phyloP scores from a whole-genome alignment of 805 yeast genomes.

The Kregervanrija fluxuum region DNA sequence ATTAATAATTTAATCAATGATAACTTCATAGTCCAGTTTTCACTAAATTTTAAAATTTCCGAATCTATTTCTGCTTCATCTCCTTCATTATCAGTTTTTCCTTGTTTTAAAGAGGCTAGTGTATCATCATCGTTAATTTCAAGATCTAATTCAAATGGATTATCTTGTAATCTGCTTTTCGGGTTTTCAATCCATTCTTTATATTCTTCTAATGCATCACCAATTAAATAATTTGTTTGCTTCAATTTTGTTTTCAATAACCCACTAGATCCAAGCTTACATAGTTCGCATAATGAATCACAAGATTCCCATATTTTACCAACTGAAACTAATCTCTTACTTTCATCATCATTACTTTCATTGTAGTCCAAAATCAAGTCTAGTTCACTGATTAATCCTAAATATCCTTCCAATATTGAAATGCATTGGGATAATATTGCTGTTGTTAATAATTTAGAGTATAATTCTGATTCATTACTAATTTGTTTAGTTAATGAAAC shows the following conservation, averaged over 20 bases:
- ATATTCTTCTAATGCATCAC: conserved; percentile 61
- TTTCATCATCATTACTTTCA: conserved; percentile 24
- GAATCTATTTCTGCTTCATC: conserved; percentile 19
- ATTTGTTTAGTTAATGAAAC: conserved; percentile 40
- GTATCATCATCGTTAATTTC: conserved; percentile 12
- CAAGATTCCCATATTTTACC: conserved; percentile 72
- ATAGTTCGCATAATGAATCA: conserved; percentile 36
- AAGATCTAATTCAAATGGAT: conserved; percentile 37
- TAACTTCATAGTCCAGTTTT: conserved; percentile 44
- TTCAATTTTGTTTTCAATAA: conserved; percentile 41
- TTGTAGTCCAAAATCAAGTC: conserved; percentile 3
- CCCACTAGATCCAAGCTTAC: conserved; percentile 47
- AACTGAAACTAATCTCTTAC: conserved; percentile 44
- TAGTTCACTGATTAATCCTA: conserved; percentile 15
- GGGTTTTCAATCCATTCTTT: conserved; percentile 67
- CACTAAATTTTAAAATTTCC: conserved; percentile 27
- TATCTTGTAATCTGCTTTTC: conserved; percentile 33
- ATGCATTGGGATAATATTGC: conserved; percentile 24
- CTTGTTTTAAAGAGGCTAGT: not conserved
- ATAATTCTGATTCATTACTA: conserved; percentile 27
- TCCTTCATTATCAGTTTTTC: conserved; percentile 19
- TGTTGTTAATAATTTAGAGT: conserved; percentile 23
- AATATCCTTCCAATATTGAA: conserved; percentile 11
- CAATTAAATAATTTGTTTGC: conserved; percentile 38
- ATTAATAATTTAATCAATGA: conserved; percentile 52